These are phyloP conservation scores for Silybum marianum DNA, from an alignment of 129 eudicot genomes.

Conservation along the genomic window DNA sequence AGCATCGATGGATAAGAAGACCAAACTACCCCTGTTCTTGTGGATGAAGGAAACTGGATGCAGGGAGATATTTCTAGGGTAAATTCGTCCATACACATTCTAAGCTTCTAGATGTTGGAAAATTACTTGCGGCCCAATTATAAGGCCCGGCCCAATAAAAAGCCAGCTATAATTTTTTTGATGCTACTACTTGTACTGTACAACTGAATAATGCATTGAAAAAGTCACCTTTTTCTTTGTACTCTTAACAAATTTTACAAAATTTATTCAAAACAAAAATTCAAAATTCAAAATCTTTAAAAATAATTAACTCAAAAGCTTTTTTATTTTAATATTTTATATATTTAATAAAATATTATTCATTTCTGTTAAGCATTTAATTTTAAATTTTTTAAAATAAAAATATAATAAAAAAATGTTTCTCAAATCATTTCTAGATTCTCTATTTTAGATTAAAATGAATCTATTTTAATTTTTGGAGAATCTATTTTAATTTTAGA, in stretches of 20 bases:
- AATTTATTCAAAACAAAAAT: too few species aligned
- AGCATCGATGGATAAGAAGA: background rate
- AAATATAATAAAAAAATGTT: too few species aligned
- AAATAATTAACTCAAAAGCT: too few species aligned
- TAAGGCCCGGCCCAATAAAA: constrained; percentile 13
- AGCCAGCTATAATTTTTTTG: background rate
- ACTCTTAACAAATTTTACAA: too few species aligned
- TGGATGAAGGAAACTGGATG: background rate
- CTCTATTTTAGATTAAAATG: too few species aligned
- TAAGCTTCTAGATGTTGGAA: constrained; percentile 18
- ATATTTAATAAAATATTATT: background rate
- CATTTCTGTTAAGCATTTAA: too few species aligned
- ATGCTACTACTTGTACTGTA: background rate
- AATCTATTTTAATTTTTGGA: too few species aligned
- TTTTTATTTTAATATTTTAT: background rate
- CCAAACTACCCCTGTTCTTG: constrained; percentile 22
- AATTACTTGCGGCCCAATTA: background rate
- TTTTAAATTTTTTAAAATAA: too few species aligned
- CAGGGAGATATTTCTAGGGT: constrained; percentile 14
- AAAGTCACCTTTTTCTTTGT: background rate
- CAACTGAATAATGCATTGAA: background rate
- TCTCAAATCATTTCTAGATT: too few species aligned
- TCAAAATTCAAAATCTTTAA: too few species aligned
- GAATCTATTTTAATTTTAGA: too few species aligned
- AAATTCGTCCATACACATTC: constrained; percentile 13